phyloP scores from a whole-genome alignment of 805 yeast species.

The Candida odintsovae region DNA sequence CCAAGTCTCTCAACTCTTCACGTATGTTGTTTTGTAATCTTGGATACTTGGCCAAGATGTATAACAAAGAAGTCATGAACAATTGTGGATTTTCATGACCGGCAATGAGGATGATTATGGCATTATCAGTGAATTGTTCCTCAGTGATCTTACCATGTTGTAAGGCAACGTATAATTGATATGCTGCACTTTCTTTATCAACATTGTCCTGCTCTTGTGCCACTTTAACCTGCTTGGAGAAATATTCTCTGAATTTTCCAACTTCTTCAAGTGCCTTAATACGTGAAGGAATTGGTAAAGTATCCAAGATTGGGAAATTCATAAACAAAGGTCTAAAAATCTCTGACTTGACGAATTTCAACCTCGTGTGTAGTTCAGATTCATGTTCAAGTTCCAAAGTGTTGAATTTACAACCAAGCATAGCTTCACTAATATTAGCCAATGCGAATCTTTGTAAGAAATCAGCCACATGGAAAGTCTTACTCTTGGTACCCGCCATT shows the following conservation, averaged over 20 bases:
- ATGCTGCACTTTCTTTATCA: slow-evolving; percentile 33
- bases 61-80: slow-evolving; percentile 41
- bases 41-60: slow-evolving; percentile 38
- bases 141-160: slow-evolving; percentile 32
- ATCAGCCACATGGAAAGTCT: slow-evolving; percentile 27
- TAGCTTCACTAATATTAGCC: slow-evolving; percentile 44
- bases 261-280: slow-evolving; percentile 38
- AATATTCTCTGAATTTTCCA: slow-evolving; percentile 32
- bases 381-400: slow-evolving; percentile 28
- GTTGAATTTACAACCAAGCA: slow-evolving; percentile 44
- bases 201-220: slow-evolving; percentile 21
- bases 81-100: slow-evolving; percentile 63
- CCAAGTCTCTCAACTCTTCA: slow-evolving; percentile 10
- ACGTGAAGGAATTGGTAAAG: slow-evolving; percentile 43
- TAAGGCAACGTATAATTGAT: slow-evolving; percentile 35
- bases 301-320: slow-evolving; percentile 51
- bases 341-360: slow-evolving; percentile 42
- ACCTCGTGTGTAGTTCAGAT: slow-evolving; percentile 30
- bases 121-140: slow-evolving; percentile 47
- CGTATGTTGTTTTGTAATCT: slow-evolving; percentile 30
- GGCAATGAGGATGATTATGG: slow-evolving; percentile 50
- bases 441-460: slow-evolving; percentile 41
- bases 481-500: slow-evolving; percentile 7
- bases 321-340: slow-evolving; percentile 50
- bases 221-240: slow-evolving; percentile 29